Percentiles rank a stretch among this genome's conserved stretches.
phyloP scores from a whole-genome alignment of 2,329 filamentous ascomycete genomes.

The Keithomyces neogunnii region DNA sequence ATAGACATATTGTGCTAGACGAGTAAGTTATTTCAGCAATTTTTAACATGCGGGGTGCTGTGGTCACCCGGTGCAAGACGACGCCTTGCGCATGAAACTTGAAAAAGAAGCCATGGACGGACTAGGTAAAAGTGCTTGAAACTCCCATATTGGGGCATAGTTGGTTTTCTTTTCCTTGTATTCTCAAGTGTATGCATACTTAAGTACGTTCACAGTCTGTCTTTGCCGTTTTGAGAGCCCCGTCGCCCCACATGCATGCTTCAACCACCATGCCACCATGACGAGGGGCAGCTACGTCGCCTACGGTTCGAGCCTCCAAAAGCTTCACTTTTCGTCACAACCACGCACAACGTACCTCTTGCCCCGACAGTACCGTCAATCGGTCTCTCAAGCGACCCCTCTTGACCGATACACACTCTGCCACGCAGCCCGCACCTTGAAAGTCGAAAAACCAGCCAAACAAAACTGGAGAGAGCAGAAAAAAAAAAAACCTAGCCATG shows the following conservation, averaged over 20 bases:
- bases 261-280: too few relatives aligned
- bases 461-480: background rate
- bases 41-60: background rate
- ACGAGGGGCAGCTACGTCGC: too few relatives aligned
- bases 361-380: background rate
- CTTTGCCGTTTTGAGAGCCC: background rate
- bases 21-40: background rate
- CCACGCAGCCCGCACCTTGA: too few relatives aligned
- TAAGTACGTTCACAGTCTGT: too few relatives aligned
- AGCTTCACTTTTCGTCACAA: background rate
- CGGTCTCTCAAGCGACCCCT: background rate
- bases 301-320: too few relatives aligned
- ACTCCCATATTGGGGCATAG: too few relatives aligned
- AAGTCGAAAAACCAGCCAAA: too few relatives aligned
- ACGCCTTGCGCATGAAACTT: too few relatives aligned
- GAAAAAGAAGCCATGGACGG: too few relatives aligned
- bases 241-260: background rate
- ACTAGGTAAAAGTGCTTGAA: too few relatives aligned
- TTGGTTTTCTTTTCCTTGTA: too few relatives aligned
- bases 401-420: background rate
- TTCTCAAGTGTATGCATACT: too few relatives aligned
- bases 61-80: background rate
- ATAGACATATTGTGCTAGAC: background rate
- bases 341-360: background rate
- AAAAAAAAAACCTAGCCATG: conserved; percentile 44